phyloP scores from a whole-genome alignment of 495 filamentous ascomycete species.

The Xylaria flabelliformis region DNA sequence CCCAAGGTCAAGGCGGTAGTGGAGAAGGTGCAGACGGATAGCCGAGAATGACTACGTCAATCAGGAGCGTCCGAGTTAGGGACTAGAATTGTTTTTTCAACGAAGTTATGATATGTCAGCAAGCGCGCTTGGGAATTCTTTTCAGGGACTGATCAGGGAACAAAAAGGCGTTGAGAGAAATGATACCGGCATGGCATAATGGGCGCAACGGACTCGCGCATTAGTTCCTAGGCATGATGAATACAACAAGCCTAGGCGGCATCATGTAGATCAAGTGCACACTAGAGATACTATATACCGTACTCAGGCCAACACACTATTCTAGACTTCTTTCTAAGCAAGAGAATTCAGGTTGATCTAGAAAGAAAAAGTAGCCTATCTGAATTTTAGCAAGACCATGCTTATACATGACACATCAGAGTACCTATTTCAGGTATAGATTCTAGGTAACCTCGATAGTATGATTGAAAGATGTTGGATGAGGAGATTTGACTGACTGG shows the following conservation, averaged over 20 bases:
- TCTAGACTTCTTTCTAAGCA: neutral
- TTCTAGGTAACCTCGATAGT: neutral
- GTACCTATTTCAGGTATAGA: neutral
- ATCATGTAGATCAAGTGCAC: slow-evolving; percentile 14
- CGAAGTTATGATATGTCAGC: slow-evolving; percentile 41
- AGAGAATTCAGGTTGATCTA: slow-evolving; percentile 2
- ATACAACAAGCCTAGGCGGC: slow-evolving; percentile 1
- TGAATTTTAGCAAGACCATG: neutral
- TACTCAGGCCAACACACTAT: slow-evolving; percentile 12
- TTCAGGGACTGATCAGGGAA: slow-evolving; percentile 26
- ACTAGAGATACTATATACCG: slow-evolving; percentile 14
- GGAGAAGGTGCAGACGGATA: slow-evolving; percentile 74
- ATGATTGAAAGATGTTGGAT: neutral
- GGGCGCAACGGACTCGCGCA: slow-evolving; percentile 26
- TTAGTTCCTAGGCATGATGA: slow-evolving; percentile 10
- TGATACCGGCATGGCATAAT: slow-evolving; percentile 27
- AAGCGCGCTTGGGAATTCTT: slow-evolving; percentile 28
- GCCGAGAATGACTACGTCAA: slow-evolving; percentile 39
- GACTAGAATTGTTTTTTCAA: slow-evolving; percentile 31
- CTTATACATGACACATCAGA: neutral
- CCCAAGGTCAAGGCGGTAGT: slow-evolving; percentile 73
- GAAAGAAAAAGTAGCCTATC: slow-evolving; percentile 4
- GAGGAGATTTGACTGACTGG: neutral
- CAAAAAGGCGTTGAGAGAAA: slow-evolving; percentile 30
- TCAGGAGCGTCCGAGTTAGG: neutral